A percentile compares a stretch with the other conserved stretches of the same genome.
Conservation (phyloP, 1,284 basidiomycete genomes). For the Fomitopsis betulina region DNA sequence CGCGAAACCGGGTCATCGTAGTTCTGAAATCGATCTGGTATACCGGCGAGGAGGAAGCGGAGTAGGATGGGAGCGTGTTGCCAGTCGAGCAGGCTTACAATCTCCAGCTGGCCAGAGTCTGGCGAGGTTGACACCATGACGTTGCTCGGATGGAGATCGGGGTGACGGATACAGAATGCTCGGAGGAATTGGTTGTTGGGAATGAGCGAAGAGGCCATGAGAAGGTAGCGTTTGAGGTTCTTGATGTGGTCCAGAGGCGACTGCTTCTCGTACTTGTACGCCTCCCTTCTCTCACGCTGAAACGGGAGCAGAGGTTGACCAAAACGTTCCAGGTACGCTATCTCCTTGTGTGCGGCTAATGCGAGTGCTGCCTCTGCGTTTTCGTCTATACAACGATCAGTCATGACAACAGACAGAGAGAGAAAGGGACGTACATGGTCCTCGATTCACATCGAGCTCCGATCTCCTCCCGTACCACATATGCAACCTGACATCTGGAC, state of each 20-base stretch:
- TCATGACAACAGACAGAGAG: constrained; percentile 17
- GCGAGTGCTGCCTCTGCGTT: constrained; percentile 40
- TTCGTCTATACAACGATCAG: constrained; percentile 34
- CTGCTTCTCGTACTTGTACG: constrained; percentile 47
- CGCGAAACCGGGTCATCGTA: constrained; percentile 37
- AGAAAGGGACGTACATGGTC: constrained; percentile 43
- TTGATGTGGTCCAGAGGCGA: constrained; percentile 38
- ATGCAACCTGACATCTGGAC: constrained; percentile 39
- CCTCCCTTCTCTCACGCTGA: constrained; percentile 38
- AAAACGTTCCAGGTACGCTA: constrained; percentile 44
- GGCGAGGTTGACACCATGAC: constrained; percentile 18
- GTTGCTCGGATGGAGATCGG: constrained; percentile 35
- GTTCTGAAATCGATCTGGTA: constrained; percentile 42
- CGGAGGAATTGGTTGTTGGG: constrained; percentile 27
- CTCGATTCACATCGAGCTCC: constrained; percentile 40
- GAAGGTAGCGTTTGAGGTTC: constrained; percentile 32
- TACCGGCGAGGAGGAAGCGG: constrained; percentile 39
- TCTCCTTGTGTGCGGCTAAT: constrained; percentile 42
- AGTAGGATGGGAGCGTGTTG: constrained; percentile 44
- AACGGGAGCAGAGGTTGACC: constrained; percentile 45
- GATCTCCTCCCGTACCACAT: constrained; percentile 46
- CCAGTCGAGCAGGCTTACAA: constrained; percentile 39
- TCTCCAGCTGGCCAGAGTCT: constrained; percentile 10
- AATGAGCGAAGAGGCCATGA: constrained; percentile 34
- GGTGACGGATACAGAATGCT: constrained; percentile 32